Base-by-base conservation (phyloP, 768 basidiomycete species). In the Mycena capillaripes region DNA sequence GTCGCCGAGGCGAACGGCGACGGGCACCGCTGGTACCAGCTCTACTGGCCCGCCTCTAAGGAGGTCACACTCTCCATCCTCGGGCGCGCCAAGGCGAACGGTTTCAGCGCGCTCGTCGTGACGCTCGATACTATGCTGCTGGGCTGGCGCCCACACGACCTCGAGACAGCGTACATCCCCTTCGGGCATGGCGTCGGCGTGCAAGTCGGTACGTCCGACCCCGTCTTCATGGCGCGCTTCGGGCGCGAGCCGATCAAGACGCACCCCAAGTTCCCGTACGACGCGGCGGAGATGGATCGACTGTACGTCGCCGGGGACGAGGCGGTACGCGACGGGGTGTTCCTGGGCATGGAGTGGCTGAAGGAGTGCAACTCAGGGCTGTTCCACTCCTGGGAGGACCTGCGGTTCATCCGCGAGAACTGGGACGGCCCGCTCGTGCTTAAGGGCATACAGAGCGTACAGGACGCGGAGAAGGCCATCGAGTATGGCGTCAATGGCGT, bases 361-460 rank as follows among this genome's bases (percentile, higher is more conserved):
- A 85, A 82, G 67, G 91, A 94, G 79, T 81, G 83, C 19, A 91
- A 88, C 76, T 90, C 91, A 16, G 93, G 94, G 2, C 63, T 81
- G 32, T 94, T 89, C 77, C 88, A 86, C 75, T 82, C 86, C 14
- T 95, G 95, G 94, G 88, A 94, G 60, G 90, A 95, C 66, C 78
- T 95, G 68, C 85, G 85, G 75, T 89, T 94, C 73, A 78, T 95
- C 72, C 85, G 88, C 76, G 86, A 91, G 27, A 89, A 92, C 66
- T 95, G 94, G 95, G 89, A 93, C 19, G 93, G 94, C 0, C 92
- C 92, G 1, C 80, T 96, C 63, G 81, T 95, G 21, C 82, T 95
- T 58, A 96, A 96, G 79, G 94, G 94, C 3, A 93, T 96, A 65
- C 91, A 94, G 77, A 84, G 83, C 53, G 88, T 89, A 21, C 57